phyloP scores from a whole-genome alignment of 495 filamentous ascomycete genomes.

The Terfezia claveryi region DNA sequence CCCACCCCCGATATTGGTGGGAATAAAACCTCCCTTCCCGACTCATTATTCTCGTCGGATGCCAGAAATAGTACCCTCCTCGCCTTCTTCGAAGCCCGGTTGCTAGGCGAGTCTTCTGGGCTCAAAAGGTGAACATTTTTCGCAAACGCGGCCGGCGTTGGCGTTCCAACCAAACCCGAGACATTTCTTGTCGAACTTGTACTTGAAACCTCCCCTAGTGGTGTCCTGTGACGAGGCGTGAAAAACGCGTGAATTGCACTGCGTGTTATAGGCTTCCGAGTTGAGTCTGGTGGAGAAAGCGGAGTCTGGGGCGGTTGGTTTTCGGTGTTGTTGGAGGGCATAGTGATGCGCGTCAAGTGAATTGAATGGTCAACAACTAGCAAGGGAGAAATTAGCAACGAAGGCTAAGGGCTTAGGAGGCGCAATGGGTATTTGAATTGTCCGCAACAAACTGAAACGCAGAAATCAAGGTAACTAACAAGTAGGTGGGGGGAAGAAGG shows the following conservation, averaged over 20 bases:
- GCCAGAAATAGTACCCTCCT: background rate
- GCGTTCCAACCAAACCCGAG: background rate
- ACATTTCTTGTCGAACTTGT: background rate
- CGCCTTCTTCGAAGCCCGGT: conserved; percentile 2
- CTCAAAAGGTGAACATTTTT: conserved; percentile 13
- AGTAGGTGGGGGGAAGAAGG: too few relatives aligned
- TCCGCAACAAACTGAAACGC: too few relatives aligned
- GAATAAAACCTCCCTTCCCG: background rate
- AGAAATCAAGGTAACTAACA: too few relatives aligned
- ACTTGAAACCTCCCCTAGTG: background rate
- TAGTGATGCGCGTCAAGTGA: too few relatives aligned
- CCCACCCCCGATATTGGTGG: background rate
- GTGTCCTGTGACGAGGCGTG: conserved; percentile 11
- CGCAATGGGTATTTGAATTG: too few relatives aligned
- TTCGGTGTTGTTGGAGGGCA: background rate
- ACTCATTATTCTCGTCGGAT: conserved; percentile 1
- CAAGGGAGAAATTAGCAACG: too few relatives aligned
- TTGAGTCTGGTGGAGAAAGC: conserved; percentile 10
- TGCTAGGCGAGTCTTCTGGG: conserved; percentile 7
- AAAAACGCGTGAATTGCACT: conserved; percentile 18
- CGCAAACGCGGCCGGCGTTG: background rate
- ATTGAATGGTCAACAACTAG: too few relatives aligned
- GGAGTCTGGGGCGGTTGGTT: background rate
- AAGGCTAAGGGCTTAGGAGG: too few relatives aligned
- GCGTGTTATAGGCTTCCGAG: conserved; percentile 4